These are phyloP conservation scores for Eucalyptus grandis DNA, from an alignment of 345 rosid genomes.

Conservation along the genomic window DNA sequence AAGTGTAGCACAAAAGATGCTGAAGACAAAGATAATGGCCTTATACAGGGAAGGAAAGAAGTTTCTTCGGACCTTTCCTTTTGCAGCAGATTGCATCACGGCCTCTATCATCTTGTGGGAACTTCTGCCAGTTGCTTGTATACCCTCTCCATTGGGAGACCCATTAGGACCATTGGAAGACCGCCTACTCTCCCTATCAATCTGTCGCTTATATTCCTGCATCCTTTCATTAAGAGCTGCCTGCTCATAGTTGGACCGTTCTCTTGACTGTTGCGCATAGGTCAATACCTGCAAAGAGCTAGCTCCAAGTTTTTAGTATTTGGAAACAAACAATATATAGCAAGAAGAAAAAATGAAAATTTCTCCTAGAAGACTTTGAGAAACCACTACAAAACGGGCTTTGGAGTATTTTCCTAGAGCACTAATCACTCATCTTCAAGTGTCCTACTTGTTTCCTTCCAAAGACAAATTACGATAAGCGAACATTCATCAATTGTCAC, in stretches of 20 bases:
- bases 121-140: constrained; percentile 91
- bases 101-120: constrained; percentile 99
- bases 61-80: constrained; percentile 67
- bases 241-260: constrained; percentile 93
- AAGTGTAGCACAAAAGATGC: neutral
- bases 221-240: constrained; percentile 91
- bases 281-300: constrained; percentile 64
- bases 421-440: neutral
- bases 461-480: neutral
- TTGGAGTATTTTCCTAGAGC: neutral
- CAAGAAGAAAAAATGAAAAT: neutral
- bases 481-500: neutral
- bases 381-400: neutral
- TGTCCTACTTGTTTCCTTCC: neutral
- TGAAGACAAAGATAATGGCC: neutral
- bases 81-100: constrained; percentile 96
- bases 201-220: constrained; percentile 95
- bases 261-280: constrained; percentile 94
- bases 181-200: constrained; percentile 85
- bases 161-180: constrained; percentile 81
- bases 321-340: neutral
- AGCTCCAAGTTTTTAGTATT: neutral
- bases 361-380: neutral
- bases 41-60: neutral
- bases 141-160: constrained; percentile 96